Percentiles rank a stretch among this genome's conserved stretches.
phyloP scores from a whole-genome alignment of 257 asterid species.

The Scutellaria galericulata region DNA sequence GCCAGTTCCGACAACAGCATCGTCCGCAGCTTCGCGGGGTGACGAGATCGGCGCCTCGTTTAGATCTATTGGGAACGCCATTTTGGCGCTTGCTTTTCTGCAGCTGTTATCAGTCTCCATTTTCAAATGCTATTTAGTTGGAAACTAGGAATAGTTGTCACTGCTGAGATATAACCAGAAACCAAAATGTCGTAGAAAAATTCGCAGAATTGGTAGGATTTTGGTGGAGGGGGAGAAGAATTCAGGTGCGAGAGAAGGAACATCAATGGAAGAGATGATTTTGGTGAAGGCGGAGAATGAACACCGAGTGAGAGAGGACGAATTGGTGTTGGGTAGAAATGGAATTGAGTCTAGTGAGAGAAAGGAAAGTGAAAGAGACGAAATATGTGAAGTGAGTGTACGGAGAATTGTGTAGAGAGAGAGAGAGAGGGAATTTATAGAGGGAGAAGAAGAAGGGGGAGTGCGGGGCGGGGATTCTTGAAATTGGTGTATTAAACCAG shows the following conservation, averaged over 20 bases:
- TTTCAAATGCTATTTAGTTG: slow-evolving; percentile 21
- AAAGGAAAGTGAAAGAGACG: slow-evolving; percentile 13
- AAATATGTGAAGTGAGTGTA: slow-evolving; percentile 25
- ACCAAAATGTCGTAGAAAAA: slow-evolving; percentile 1
- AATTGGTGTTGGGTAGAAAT: slow-evolving; percentile 32
- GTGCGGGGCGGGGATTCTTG: slow-evolving; percentile 41
- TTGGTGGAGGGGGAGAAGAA: slow-evolving; percentile 20
- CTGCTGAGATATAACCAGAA: slow-evolving; percentile 17
- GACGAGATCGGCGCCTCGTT: slow-evolving; percentile 75
- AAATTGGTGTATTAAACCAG: slow-evolving; percentile 32
- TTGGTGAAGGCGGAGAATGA: slow-evolving; percentile 31
- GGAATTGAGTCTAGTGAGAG: slow-evolving; percentile 16
- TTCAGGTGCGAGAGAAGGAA: slow-evolving; percentile 13
- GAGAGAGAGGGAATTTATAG: slow-evolving; percentile 15
- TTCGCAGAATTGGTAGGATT: background rate
- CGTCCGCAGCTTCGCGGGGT: slow-evolving; percentile 58
- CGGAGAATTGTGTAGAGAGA: slow-evolving; percentile 34
- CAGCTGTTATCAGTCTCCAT: slow-evolving; percentile 38
- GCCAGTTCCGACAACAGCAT: slow-evolving; percentile 36
- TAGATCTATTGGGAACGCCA: slow-evolving; percentile 70
- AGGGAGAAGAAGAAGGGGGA: slow-evolving; percentile 10
- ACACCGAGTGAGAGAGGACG: slow-evolving; percentile 35
- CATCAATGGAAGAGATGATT: slow-evolving; percentile 7
- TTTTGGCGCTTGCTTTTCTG: slow-evolving; percentile 39
- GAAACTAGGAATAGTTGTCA: background rate